Conservation (phyloP, 2,329 filamentous ascomycete genomes). For the Cordyceps tenuipes region DNA sequence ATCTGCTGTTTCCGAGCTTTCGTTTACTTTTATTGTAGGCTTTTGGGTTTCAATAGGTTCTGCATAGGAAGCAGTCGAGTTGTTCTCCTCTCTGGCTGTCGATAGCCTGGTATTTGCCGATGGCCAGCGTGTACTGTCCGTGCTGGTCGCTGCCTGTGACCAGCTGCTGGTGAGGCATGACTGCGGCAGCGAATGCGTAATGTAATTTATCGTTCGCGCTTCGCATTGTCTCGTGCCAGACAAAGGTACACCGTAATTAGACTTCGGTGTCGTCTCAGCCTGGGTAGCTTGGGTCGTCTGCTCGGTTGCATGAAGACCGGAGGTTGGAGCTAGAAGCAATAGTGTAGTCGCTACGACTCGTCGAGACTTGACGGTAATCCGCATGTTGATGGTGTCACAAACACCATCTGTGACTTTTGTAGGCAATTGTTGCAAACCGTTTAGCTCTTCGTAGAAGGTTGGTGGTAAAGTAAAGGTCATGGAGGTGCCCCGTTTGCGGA, state of each 20-base stretch:
- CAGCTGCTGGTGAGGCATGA: constrained; percentile 64
- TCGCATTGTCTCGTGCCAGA: constrained; percentile 32
- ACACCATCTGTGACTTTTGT: background rate
- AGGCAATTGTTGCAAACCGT: background rate
- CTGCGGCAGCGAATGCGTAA: constrained; percentile 68
- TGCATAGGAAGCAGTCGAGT: background rate
- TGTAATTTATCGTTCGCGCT: constrained; percentile 67
- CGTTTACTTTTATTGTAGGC: background rate
- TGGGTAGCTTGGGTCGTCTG: constrained; percentile 1
- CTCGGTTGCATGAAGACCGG: background rate
- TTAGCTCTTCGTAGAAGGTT: background rate
- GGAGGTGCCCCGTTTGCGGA: background rate
- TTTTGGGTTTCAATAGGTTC: background rate
- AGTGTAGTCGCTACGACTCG: background rate
- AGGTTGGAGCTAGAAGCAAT: background rate
- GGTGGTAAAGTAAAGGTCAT: background rate
- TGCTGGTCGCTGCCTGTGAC: constrained; percentile 24
- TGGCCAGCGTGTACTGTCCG: constrained; percentile 14
- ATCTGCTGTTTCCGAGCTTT: background rate
- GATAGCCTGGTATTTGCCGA: constrained; percentile 9
- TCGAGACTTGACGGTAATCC: background rate
- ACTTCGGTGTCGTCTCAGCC: background rate
- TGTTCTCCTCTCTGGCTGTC: background rate
- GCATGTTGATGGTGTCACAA: background rate
- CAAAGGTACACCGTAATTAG: background rate